These are phyloP conservation scores for Trichoderma pleuroti DNA, from an alignment of 2,329 filamentous ascomycete species.

Conservation along the genomic window DNA sequence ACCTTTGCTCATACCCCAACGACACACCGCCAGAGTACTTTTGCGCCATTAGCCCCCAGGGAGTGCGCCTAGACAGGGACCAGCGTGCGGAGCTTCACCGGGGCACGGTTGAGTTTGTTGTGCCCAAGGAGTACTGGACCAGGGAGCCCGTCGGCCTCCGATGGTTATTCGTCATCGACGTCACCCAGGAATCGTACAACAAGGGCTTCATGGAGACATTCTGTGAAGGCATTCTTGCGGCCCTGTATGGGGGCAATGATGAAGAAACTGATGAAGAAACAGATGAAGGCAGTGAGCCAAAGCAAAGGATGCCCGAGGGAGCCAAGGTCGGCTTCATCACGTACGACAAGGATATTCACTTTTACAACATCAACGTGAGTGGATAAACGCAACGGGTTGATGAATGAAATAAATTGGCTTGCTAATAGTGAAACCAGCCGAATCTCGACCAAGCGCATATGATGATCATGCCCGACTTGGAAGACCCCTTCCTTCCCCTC, in stretches of 20 bases:
- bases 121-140: slow-evolving; percentile 98
- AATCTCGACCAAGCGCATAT: slow-evolving; percentile 86
- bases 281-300: slow-evolving; percentile 50
- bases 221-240: slow-evolving; percentile 80
- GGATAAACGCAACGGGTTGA: not conserved
- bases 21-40: slow-evolving; percentile 93
- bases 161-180: slow-evolving; percentile 90
- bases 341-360: slow-evolving; percentile 94
- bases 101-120: slow-evolving; percentile 92
- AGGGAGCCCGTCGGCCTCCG: slow-evolving; percentile 85
- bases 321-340: slow-evolving; percentile 93
- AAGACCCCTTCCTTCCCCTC: slow-evolving; percentile 92
- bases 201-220: slow-evolving; percentile 88
- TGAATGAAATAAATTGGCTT: not conserved
- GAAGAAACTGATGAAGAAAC: slow-evolving; percentile 42
- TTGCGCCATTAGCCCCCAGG: slow-evolving; percentile 81
- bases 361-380: slow-evolving; percentile 88
- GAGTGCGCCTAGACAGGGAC: slow-evolving; percentile 80
- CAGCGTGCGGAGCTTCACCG: slow-evolving; percentile 85
- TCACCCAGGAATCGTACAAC: slow-evolving; percentile 85
- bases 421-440: slow-evolving; percentile 44
- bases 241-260: slow-evolving; percentile 71
- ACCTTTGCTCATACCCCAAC: slow-evolving; percentile 96
- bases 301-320: slow-evolving; percentile 65
- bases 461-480: slow-evolving; percentile 97